These are phyloP conservation scores for Neurospora sp. DNA, from an alignment of 495 filamentous ascomycete genomes.

Conservation along the genomic window DNA sequence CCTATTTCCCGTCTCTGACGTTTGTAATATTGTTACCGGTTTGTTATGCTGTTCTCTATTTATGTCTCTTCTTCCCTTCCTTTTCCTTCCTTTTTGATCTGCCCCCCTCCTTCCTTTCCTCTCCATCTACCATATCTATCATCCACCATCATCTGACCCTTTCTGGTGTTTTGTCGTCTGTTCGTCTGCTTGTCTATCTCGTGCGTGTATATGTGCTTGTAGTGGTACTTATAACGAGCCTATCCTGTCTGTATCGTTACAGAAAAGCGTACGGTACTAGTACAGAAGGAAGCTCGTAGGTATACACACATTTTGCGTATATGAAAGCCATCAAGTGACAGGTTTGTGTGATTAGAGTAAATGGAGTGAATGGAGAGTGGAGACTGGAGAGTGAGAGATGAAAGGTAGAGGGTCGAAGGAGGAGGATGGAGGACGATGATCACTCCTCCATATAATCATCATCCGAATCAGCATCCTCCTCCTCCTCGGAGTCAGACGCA, in stretches of 20 bases:
- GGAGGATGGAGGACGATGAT: background rate
- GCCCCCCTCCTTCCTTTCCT: background rate
- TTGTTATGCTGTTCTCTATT: background rate
- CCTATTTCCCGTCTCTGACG: background rate
- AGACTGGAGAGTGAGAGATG: background rate
- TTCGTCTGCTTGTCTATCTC: background rate
- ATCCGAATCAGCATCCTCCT: background rate
- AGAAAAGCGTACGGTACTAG: background rate
- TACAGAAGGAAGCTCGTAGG: background rate
- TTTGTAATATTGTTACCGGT: background rate
- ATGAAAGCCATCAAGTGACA: background rate
- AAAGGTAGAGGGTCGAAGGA: background rate
- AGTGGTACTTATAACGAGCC: background rate
- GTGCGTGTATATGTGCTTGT: background rate
- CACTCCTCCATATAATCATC: background rate
- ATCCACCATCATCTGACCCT: background rate
- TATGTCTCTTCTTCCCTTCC: background rate
- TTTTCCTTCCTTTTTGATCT: background rate
- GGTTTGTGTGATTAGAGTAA: background rate
- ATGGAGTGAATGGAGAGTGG: background rate
- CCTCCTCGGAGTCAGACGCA: background rate
- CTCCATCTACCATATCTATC: background rate
- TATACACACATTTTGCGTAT: background rate
- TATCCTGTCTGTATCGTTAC: background rate
- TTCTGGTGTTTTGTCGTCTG: background rate